phyloP scores from a whole-genome alignment of 2,329 filamentous ascomycete species.

The Fusarium xyrophilum region DNA sequence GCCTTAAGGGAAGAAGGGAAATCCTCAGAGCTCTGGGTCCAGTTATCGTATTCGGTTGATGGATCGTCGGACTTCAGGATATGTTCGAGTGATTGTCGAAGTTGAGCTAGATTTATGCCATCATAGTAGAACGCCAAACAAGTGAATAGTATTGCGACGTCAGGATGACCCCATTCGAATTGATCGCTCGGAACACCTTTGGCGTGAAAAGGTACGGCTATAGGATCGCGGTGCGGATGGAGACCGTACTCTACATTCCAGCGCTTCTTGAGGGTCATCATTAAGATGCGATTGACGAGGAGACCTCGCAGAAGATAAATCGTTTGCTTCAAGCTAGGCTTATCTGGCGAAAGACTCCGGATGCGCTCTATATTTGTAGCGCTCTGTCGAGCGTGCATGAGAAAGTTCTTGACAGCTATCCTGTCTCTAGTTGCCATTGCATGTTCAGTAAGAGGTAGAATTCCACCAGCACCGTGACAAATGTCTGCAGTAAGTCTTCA shows the following conservation, averaged over 20 bases:
- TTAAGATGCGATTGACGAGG: conserved; percentile 64
- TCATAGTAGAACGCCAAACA: conserved; percentile 72
- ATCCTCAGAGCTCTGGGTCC: conserved; percentile 50
- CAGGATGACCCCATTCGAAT: conserved; percentile 73
- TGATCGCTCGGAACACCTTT: conserved; percentile 65
- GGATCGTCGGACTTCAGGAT: conserved; percentile 64
- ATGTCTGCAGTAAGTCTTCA: conserved; percentile 32
- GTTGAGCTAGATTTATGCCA: conserved; percentile 59
- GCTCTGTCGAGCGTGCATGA: conserved; percentile 22
- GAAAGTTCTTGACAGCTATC: conserved; percentile 40
- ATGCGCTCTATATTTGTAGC: conserved; percentile 13
- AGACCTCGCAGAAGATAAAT: conserved; percentile 69
- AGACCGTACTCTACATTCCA: conserved; percentile 73
- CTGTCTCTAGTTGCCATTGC: conserved; percentile 29
- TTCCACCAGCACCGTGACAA: conserved; percentile 32
- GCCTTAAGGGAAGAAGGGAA: conserved; percentile 59
- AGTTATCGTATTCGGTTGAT: conserved; percentile 61
- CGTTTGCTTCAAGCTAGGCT: conserved; percentile 31
- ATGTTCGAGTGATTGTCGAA: conserved; percentile 58
- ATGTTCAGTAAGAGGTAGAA: conserved; percentile 32
- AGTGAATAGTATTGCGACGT: conserved; percentile 71
- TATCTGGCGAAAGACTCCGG: conserved; percentile 31
- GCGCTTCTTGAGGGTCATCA: conserved; percentile 66
- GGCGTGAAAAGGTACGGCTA: conserved; percentile 60
- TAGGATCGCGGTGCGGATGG: conserved; percentile 61